Base-by-base conservation (phyloP, 495 filamentous ascomycete species). In the Penicillium angulare region DNA sequence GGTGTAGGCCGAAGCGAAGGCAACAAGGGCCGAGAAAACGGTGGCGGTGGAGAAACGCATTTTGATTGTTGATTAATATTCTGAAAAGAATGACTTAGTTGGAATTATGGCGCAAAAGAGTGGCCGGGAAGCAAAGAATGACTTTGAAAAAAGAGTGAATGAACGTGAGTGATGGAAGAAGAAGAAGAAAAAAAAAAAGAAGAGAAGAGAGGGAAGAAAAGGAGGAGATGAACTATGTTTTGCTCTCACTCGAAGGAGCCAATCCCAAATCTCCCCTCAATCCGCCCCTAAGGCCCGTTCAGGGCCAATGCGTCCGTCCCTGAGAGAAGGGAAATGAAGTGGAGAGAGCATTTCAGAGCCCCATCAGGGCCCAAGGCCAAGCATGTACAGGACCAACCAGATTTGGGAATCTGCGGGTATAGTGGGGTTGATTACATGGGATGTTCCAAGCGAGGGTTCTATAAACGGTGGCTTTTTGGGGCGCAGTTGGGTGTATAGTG, bases 31-130 rank as follows among this genome's bases (percentile, higher is more conserved):
- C 18, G 78, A 70, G 52, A 75, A 44, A 56, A 79, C 42, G 42
- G 75, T 59, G 41, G 72, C 52, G 39, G 64, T 53, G 52, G 77
- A 69, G 67, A 80, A 74, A 62, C 71, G 77, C 81, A 84, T 84
- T 59, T 60, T 81, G 57, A 41, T 29, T 36, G 17, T n/a, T 40
- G 57, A 31, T 49, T 39, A 9, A 31, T 58, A 47, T 52, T 55
- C 45, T n/a, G 22, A 42, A 64, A 56, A 56, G 57, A 54, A 38
- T 64, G 56, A 63, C 60, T 56, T 46, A 35, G 56, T 62, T 53
- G 53, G 56, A 48, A 52, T 36, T 24, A 16, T 52, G 7, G 22
- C n/a, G 21, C 22, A 45, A 59, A 53, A 44, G 55, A 57, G 33
- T 42, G 58, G 32, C 48, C 47, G 41, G 33, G 52, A 52, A 47